These are phyloP conservation scores for Tylopilus cervinicoccineus DNA, from an alignment of 768 basidiomycete species.

Conservation along the genomic window DNA sequence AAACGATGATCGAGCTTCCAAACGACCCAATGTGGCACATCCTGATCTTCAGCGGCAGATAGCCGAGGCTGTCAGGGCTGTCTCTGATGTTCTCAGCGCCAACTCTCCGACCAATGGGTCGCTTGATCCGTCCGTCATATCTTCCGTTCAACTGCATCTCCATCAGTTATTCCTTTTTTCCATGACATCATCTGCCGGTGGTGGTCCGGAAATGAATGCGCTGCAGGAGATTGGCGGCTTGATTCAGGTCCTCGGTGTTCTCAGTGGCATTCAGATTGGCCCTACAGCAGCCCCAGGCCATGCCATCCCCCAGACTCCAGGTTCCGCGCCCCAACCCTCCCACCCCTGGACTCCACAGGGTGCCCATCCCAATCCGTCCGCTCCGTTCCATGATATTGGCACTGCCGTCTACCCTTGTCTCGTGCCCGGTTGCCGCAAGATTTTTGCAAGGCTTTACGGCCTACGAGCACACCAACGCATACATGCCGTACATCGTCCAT, in stretches of 20 bases:
- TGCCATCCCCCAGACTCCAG: slow-evolving; percentile 19
- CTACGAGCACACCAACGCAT: slow-evolving; percentile 69
- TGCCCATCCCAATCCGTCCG: slow-evolving; percentile 18
- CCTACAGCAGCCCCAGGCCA: slow-evolving; percentile 33
- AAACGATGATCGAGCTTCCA: slow-evolving; percentile 30
- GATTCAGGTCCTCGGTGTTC: slow-evolving; percentile 77
- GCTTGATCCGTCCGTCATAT: slow-evolving; percentile 54
- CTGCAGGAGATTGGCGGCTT: slow-evolving; percentile 78
- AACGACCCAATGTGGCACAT: slow-evolving; percentile 44
- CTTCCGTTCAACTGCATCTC: slow-evolving; percentile 68
- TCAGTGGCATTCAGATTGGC: slow-evolving; percentile 71
- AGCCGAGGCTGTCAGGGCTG: slow-evolving; percentile 54
- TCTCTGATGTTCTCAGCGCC: slow-evolving; percentile 48
- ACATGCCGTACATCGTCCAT: slow-evolving; percentile 63
- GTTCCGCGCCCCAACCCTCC: slow-evolving; percentile 33
- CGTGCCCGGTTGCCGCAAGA: slow-evolving; percentile 60
- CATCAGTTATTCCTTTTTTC: slow-evolving; percentile 79
- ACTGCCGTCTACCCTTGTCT: slow-evolving; percentile 81
- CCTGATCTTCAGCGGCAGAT: slow-evolving; percentile 53
- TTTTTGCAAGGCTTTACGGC: slow-evolving; percentile 63
- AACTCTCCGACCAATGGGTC: slow-evolving; percentile 34
- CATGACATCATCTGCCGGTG: slow-evolving; percentile 59
- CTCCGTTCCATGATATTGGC: slow-evolving; percentile 47
- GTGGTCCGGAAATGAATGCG: slow-evolving; percentile 49
- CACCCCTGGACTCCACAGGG: slow-evolving; percentile 30